Evolutionary conservation across 2,329 filamentous ascomycete species (phyloP).

Genomic region (Ophiostoma ulmi): DNA sequence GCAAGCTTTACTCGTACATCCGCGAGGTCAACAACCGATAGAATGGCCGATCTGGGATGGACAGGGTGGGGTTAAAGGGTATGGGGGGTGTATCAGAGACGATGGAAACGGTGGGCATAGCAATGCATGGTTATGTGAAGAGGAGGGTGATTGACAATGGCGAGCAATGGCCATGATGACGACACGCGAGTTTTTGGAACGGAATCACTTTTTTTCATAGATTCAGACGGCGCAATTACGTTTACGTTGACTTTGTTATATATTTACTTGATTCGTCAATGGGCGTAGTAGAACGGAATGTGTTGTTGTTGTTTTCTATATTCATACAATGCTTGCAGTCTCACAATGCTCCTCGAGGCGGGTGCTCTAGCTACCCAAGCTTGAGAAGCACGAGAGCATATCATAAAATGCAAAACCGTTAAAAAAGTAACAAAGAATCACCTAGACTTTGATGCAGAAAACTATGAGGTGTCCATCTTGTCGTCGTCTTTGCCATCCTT

Average conservation of each 20-base stretch:
- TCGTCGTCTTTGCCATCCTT: constrained; percentile 52
- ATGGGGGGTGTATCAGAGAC: neutral
- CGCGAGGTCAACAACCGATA: constrained; percentile 62
- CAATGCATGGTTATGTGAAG: constrained; percentile 5
- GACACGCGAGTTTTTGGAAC: neutral
- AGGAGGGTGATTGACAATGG: neutral
- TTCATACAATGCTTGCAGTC: constrained; percentile 8
- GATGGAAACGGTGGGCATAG: constrained; percentile 6
- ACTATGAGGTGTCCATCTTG: constrained; percentile 85
- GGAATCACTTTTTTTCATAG: neutral
- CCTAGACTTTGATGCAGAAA: neutral
- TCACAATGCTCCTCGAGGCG: neutral
- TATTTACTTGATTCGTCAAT: neutral
- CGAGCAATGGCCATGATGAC: constrained; percentile 5
- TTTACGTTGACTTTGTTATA: neutral
- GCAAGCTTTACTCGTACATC: constrained; percentile 75
- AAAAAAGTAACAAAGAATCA: neutral
- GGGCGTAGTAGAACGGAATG: neutral
- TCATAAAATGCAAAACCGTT: constrained; percentile 2
- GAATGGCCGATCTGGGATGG: constrained; percentile 6
- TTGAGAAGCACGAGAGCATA: neutral
- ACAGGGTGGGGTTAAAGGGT: neutral
- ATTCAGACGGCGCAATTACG: neutral
- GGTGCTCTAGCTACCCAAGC: neutral
- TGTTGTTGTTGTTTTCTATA: constrained; percentile 2